These are phyloP conservation scores for Xylariaceae sp. DNA, from an alignment of 2,329 filamentous ascomycete genomes.

Conservation along the genomic window DNA sequence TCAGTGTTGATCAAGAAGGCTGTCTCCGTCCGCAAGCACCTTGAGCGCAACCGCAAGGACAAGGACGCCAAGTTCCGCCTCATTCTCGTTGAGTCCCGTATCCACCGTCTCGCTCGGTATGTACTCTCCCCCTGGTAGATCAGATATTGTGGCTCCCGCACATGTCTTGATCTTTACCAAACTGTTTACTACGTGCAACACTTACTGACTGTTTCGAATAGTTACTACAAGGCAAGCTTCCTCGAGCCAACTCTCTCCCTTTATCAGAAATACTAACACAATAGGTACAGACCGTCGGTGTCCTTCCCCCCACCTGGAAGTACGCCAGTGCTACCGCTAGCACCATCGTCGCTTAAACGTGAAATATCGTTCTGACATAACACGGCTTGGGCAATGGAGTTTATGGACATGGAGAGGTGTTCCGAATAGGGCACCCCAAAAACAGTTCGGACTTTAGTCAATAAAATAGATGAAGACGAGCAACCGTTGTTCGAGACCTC, in stretches of 20 bases:
- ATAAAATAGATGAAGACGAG: constrained; percentile 23
- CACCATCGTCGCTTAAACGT: constrained; percentile 81
- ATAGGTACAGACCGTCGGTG: constrained; percentile 57
- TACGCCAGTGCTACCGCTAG: constrained; percentile 97
- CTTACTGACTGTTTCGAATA: constrained; percentile 11
- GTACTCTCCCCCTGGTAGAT: neutral
- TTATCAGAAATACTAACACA: constrained; percentile 8
- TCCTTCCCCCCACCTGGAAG: constrained; percentile 89
- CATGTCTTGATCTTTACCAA: neutral
- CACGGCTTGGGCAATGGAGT: constrained; percentile 31
- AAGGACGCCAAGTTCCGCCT: constrained; percentile 99
- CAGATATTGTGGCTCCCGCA: neutral
- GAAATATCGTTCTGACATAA: constrained; percentile 23
- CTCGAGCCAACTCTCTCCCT: neutral
- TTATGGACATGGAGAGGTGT: constrained; percentile 30
- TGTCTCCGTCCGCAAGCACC: constrained; percentile 98
- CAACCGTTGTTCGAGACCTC: constrained; percentile 12
- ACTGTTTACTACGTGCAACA: neutral
- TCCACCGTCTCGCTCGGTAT: constrained; percentile 97
- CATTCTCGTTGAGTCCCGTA: constrained; percentile 99
- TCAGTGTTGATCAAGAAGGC: constrained; percentile 90
- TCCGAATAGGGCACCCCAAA: constrained; percentile 28
- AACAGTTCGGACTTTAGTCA: constrained; percentile 21
- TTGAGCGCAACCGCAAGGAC: constrained; percentile 99
- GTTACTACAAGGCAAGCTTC: constrained; percentile 21